phyloP scores from a whole-genome alignment of 2,329 filamentous ascomycete genomes.

The Alternaria sp. region DNA sequence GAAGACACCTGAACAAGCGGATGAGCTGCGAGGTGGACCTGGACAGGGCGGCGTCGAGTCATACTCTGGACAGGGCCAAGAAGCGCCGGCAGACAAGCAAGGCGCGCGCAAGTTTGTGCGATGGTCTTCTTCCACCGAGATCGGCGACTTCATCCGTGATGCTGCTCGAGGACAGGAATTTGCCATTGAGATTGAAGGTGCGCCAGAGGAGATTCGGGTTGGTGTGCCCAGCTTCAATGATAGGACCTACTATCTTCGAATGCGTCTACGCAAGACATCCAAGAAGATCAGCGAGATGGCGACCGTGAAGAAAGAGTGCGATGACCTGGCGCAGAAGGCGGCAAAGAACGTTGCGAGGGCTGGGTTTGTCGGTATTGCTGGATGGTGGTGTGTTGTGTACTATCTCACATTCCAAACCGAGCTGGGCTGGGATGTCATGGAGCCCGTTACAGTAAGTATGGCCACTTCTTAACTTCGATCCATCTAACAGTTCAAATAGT shows the following conservation, averaged over 20 bases:
- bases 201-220: conserved; percentile 73
- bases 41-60: conserved; percentile 71
- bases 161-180: conserved; percentile 87
- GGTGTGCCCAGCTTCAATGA: conserved; percentile 89
- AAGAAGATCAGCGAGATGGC: conserved; percentile 73
- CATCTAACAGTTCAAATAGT: conserved; percentile 50
- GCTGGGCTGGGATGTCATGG: conserved; percentile 89
- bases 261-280: conserved; percentile 76
- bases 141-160: conserved; percentile 93
- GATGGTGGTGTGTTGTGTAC: conserved; percentile 87
- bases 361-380: conserved; percentile 76
- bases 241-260: conserved; percentile 86
- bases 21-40: conserved; percentile 56
- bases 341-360: conserved; percentile 82
- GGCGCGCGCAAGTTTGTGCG: conserved; percentile 76
- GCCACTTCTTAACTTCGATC: not conserved
- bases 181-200: conserved; percentile 81
- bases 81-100: conserved; percentile 54
- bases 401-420: conserved; percentile 73
- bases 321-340: conserved; percentile 76
- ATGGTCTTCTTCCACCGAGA: conserved; percentile 88
- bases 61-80: conserved; percentile 75
- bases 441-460: conserved; percentile 73
- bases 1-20: conserved; percentile 43
- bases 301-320: conserved; percentile 82